A percentile compares a stretch with the other conserved stretches of the same genome.
Conservation (phyloP, 768 basidiomycete genomes). For the Suillus occidentalis region DNA sequence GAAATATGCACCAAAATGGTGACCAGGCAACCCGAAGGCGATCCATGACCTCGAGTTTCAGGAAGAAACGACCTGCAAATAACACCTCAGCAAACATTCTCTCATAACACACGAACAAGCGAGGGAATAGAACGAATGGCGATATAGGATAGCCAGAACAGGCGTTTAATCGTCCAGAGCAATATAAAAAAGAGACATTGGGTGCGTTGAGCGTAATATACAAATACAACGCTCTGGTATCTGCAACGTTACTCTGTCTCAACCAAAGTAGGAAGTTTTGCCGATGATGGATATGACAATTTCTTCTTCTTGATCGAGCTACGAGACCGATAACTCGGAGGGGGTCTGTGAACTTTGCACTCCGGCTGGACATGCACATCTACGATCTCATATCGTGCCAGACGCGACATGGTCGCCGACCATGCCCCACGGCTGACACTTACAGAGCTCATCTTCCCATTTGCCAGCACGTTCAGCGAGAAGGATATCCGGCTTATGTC, state of each 20-base stretch:
- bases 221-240: not conserved
- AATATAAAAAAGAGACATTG: not conserved
- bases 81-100: not conserved
- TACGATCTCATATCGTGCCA: conserved; percentile 49
- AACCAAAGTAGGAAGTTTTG: not conserved
- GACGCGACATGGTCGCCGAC: conserved; percentile 39
- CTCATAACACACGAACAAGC: not conserved
- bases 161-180: not conserved
- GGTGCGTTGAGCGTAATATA: not conserved
- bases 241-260: not conserved
- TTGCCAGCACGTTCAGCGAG: conserved; percentile 35
- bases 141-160: not conserved
- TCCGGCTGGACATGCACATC: conserved; percentile 44
- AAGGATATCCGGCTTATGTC: conserved; percentile 46
- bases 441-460: conserved; percentile 36
- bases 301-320: conserved; percentile 12
- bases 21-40: not conserved
- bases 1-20: too few species aligned
- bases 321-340: conserved; percentile 38
- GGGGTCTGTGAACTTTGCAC: conserved; percentile 29
- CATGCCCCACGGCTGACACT: conserved; percentile 56
- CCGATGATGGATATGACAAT: not conserved
- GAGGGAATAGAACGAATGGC: not conserved
- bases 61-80: not conserved
- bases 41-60: not conserved